A percentile compares a stretch with the other conserved stretches of the same genome.
These are phyloP conservation scores for Terana coerulea DNA, from an alignment of 768 basidiomycete genomes.

Conservation along the genomic window DNA sequence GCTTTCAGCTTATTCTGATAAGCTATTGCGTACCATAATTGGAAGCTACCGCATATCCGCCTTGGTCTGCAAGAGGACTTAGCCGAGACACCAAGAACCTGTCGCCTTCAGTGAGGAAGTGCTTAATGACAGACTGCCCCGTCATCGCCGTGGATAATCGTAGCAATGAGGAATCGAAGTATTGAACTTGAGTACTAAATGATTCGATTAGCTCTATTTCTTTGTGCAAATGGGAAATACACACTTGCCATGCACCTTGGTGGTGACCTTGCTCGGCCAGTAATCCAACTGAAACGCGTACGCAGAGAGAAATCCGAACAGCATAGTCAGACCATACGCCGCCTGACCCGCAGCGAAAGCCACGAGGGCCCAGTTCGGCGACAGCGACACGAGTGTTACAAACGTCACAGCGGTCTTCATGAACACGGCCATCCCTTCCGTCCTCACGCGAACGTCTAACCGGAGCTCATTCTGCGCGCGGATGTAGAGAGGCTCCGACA, in stretches of 20 bases:
- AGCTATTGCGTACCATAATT: conserved; percentile 73
- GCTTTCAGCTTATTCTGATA: neutral
- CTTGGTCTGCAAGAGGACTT: conserved; percentile 83
- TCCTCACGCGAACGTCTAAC: conserved; percentile 70
- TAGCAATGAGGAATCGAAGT: conserved; percentile 47
- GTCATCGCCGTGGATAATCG: conserved; percentile 80
- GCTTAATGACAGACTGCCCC: conserved; percentile 85
- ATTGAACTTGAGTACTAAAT: conserved; percentile 23
- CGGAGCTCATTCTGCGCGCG: conserved; percentile 58
- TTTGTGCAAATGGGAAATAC: conserved; percentile 4
- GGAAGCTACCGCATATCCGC: conserved; percentile 91
- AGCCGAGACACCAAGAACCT: conserved; percentile 83
- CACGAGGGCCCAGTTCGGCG: conserved; percentile 55
- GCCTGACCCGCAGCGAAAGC: conserved; percentile 88
- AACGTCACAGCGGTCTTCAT: conserved; percentile 73
- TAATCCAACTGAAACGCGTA: conserved; percentile 19
- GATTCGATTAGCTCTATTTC: neutral
- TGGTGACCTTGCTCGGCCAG: conserved; percentile 16
- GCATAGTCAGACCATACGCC: conserved; percentile 59
- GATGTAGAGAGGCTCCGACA: conserved; percentile 64
- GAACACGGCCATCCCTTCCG: conserved; percentile 83
- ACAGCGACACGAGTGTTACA: conserved; percentile 43
- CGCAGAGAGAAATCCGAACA: conserved; percentile 47
- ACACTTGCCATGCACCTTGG: conserved; percentile 27
- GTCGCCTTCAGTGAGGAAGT: conserved; percentile 94